Conservation (phyloP, 176 grass and related monocot species). For the Dactylis glomerata region DNA sequence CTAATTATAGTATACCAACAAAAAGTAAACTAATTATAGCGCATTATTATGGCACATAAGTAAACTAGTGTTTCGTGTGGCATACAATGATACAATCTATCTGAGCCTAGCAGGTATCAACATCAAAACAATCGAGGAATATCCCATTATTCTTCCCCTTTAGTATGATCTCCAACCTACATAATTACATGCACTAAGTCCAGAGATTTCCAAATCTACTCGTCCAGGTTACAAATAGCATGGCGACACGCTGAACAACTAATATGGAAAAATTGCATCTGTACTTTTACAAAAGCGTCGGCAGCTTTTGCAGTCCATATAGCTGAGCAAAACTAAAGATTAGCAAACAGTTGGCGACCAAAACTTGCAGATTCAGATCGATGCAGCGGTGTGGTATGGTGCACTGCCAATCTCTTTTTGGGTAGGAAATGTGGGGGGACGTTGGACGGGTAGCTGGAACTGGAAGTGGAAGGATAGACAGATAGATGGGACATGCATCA, state of each 20-base stretch:
- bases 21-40: background rate
- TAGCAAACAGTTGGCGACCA: background rate
- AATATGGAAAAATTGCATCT: no score
- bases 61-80: background rate
- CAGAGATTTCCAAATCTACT: background rate
- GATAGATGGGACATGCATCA: slow-evolving; percentile 25
- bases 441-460: background rate
- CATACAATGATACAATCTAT: background rate
- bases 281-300: background rate
- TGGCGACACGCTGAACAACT: background rate
- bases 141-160: background rate
- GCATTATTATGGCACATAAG: background rate
- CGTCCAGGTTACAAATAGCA: background rate
- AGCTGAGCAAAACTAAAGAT: background rate
- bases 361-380: background rate
- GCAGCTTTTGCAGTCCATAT: background rate
- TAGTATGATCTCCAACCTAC: background rate
- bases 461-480: no score
- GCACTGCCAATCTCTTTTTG: background rate
- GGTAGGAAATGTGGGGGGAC: slow-evolving; percentile 16
- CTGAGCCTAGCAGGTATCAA: background rate
- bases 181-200: background rate
- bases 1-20: background rate
- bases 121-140: background rate
- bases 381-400: no score